A percentile compares a stretch with the other conserved stretches of the same genome.
Evolutionary conservation across 768 basidiomycete genomes (phyloP).

Genomic region (Suillus paluster): DNA sequence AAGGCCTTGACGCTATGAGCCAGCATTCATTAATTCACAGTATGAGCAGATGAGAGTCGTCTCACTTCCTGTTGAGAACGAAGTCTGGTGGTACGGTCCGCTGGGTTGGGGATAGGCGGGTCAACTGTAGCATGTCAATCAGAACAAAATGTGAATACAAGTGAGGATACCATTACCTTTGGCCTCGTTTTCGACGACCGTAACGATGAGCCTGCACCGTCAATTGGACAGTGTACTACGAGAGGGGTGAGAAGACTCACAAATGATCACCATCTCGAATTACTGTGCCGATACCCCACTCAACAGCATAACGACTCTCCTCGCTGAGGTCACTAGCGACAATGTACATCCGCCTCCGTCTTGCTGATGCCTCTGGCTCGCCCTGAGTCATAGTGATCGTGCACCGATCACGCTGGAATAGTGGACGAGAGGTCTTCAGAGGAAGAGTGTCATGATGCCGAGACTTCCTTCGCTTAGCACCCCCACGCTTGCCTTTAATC

Average conservation of each 20-base stretch:
- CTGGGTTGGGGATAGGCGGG: constrained; percentile 67
- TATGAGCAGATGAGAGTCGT: constrained; percentile 3
- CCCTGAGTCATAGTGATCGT: constrained; percentile 91
- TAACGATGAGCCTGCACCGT: constrained; percentile 70
- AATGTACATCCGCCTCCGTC: constrained; percentile 71
- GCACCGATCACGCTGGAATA: constrained; percentile 91
- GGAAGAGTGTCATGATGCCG: constrained; percentile 66
- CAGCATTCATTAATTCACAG: constrained; percentile 13
- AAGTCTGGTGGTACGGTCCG: constrained; percentile 79
- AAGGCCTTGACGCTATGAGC: constrained; percentile 76
- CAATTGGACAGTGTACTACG: constrained; percentile 4
- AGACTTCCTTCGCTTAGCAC: constrained; percentile 61
- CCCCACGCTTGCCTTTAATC: constrained; percentile 34
- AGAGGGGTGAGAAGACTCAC: constrained; percentile 37
- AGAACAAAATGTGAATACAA: constrained; percentile 1
- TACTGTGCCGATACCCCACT: constrained; percentile 98
- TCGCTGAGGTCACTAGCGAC: constrained; percentile 95
- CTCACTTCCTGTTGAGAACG: constrained; percentile 90
- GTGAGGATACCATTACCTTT: constrained; percentile 60
- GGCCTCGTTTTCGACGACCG: constrained; percentile 88
- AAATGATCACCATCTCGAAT: constrained; percentile 93
- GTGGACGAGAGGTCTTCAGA: constrained; percentile 72
- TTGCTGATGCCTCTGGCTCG: constrained; percentile 63
- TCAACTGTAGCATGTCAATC: constrained; percentile 52
- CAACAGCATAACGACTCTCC: constrained; percentile 92